Evolutionary conservation across 768 basidiomycete species (phyloP), one percentile per base, ranked within the genome.

Genomic region (Trametes coccinea): DNA sequence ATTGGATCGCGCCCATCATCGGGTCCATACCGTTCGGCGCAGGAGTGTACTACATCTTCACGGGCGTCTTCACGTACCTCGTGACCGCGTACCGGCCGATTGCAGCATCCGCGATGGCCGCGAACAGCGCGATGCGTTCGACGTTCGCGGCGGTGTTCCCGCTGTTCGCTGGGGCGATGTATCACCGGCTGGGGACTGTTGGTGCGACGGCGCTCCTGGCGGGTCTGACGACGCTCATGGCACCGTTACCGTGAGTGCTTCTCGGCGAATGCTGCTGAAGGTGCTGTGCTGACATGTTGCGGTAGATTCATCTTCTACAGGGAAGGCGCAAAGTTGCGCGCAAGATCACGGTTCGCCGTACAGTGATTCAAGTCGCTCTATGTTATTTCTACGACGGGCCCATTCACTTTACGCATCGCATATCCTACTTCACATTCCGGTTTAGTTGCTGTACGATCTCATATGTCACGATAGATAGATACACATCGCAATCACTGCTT

Each of bases 201-300:
- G 90, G 89, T 0, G 89, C 87, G 0, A 87, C 85, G 0, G 88
- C 86, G 13, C 77, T 90, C n/a, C 68, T 91, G 16, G 89, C 84
- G 1, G 88, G 89, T 0, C 69, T 91, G 10, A 80, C 82, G 59
- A 80, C 82, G 2, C 48, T 87, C 16, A 82, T 87, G 79, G 80
- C 82, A 1, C 89, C 89, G 0, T 68, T 85, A 45, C 84, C 84
- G 85, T 86, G 58, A 69, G 84, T 76, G 0, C 41, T 9, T 44
- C 34, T 29, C 17, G 27, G 6, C 13, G 11, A 13, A 13, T 11
- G 50, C 17, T 16, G 5, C 5, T 46, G 13, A 14, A 10, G 27
- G 17, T 46, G 17, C 47, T 2, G 17, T 37, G 48, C 48, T 61
- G 27, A 56, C 31, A 9, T 43, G 13, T 22, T n/a, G 9, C 5